A percentile compares a stretch with the other conserved stretches of the same genome.
Conservation (phyloP, 2,329 filamentous ascomycete genomes). For the Elsinoe arachidis region DNA sequence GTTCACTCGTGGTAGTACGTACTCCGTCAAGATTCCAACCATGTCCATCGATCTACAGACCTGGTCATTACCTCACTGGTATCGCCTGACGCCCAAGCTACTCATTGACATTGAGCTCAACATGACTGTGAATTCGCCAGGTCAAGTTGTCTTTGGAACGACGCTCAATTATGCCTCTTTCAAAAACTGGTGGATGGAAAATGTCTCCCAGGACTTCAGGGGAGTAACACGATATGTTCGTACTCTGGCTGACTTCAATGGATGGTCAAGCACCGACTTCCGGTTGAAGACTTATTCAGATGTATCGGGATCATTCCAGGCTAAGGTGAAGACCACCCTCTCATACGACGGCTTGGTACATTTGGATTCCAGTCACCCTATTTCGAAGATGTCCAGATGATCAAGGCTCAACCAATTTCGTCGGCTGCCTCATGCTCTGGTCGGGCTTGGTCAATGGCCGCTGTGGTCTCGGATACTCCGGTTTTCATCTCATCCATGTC, state of each 20-base stretch:
- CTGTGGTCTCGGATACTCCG: background rate
- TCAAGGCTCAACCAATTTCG: background rate
- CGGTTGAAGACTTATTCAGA: background rate
- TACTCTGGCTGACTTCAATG: background rate
- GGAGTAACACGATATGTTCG: background rate
- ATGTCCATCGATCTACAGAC: background rate
- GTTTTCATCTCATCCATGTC: background rate
- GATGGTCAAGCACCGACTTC: background rate
- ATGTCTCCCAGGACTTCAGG: no score
- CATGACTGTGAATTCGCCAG: background rate
- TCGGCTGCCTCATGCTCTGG: background rate
- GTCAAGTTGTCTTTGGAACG: background rate
- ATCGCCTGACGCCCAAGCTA: background rate
- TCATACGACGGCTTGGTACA: background rate
- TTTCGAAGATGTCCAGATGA: background rate
- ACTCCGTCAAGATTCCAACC: background rate
- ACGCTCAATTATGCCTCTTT: background rate
- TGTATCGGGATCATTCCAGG: background rate
- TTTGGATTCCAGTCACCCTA: no score
- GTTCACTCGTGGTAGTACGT: background rate
- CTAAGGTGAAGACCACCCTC: background rate
- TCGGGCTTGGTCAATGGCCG: background rate
- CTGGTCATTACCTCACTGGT: background rate
- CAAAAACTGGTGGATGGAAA: background rate
- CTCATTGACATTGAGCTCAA: background rate